These are phyloP conservation scores for Dichomitus squalens DNA, from an alignment of 1,284 basidiomycete genomes.

Conservation along the genomic window DNA sequence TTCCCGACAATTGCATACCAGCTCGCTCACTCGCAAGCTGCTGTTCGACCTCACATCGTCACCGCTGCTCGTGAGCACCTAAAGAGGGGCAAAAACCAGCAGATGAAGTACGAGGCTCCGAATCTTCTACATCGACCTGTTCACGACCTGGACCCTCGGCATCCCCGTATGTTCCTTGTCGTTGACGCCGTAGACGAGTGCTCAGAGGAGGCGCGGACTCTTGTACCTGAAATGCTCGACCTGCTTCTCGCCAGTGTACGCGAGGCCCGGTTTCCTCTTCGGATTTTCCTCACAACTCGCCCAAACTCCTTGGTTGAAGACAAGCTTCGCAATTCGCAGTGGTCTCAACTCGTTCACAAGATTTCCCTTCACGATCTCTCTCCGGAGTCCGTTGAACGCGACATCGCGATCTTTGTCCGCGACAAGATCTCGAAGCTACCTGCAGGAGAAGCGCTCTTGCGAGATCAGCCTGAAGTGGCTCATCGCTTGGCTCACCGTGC, in stretches of 20 bases:
- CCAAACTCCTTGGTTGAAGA: slow-evolving; percentile 13
- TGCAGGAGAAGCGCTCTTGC: neutral
- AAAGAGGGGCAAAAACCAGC: slow-evolving; percentile 2
- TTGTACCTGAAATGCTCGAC: slow-evolving; percentile 1
- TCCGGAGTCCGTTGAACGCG: slow-evolving; percentile 1
- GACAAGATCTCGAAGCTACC: neutral
- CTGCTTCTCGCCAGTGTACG: neutral
- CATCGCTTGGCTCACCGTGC: neutral
- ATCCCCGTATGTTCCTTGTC: slow-evolving; percentile 7
- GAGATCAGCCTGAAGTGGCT: neutral
- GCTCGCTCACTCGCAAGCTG: slow-evolving; percentile 4
- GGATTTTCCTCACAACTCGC: slow-evolving; percentile 22
- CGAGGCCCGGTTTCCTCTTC: slow-evolving; percentile 6
- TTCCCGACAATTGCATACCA: slow-evolving; percentile 13
- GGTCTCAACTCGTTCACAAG: neutral
- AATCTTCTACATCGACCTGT: slow-evolving; percentile 1
- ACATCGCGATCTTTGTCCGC: slow-evolving; percentile 13
- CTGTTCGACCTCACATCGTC: neutral
- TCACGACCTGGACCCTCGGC: neutral
- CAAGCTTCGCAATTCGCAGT: neutral
- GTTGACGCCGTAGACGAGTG: slow-evolving; percentile 21
- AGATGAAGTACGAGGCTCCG: neutral
- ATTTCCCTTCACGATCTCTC: slow-evolving; percentile 17
- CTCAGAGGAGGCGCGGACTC: neutral
- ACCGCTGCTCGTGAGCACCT: slow-evolving; percentile 2